phyloP scores from a whole-genome alignment of 2,329 filamentous ascomycete genomes.

The Fusarium succisae region DNA sequence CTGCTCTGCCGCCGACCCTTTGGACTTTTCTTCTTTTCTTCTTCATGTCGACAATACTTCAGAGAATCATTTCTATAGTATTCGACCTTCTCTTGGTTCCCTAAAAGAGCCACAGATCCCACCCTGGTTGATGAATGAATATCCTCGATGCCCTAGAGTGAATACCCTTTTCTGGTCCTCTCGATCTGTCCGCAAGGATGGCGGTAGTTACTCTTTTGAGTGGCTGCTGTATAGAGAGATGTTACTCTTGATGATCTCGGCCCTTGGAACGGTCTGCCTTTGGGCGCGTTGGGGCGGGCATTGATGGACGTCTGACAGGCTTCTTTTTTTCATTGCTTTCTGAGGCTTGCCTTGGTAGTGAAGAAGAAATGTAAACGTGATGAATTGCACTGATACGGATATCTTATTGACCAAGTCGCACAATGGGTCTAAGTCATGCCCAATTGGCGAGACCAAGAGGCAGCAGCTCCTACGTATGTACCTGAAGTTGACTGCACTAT shows the following conservation, averaged over 20 bases:
- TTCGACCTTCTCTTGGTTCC: conserved; percentile 91
- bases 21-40: conserved; percentile 60
- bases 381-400: too few relatives aligned
- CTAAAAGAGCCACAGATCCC: conserved; percentile 91
- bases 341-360: conserved; percentile 57
- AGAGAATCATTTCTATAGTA: conserved; percentile 99
- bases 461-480: background rate
- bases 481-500: background rate
- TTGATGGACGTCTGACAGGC: conserved; percentile 91
- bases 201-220: conserved; percentile 52
- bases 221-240: conserved; percentile 76
- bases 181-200: conserved; percentile 58
- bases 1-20: background rate
- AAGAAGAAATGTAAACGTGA: conserved; percentile 56
- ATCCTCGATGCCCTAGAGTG: conserved; percentile 74
- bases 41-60: conserved; percentile 71
- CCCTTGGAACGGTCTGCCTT: conserved; percentile 77
- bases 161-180: conserved; percentile 40
- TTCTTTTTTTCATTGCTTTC: conserved; percentile 62
- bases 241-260: conserved; percentile 89
- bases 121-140: conserved; percentile 63
- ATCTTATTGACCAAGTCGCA: background rate
- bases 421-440: background rate
- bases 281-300: conserved; percentile 83
- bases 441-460: background rate